Base-by-base conservation (phyloP, 345 rosid species). In the Draba incana region DNA sequence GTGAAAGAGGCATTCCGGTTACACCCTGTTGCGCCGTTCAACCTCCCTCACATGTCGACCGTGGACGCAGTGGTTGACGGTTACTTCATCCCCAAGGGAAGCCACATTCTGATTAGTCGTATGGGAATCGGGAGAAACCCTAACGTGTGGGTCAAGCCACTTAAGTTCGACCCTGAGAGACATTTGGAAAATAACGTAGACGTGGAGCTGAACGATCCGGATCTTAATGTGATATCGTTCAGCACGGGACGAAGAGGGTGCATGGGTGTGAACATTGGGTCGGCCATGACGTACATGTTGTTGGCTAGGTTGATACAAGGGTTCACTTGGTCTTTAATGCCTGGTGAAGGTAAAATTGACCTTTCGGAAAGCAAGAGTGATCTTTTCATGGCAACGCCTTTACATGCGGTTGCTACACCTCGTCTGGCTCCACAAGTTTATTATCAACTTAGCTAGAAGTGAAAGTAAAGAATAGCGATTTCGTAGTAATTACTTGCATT, bases 81-180 rank as follows among this genome's bases (percentile, higher is more conserved):
- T 10, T 84, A 82, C 72, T 79, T 81, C 53, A 86, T 86, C 56
- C 86, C 88, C 0, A 84, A 86, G 28, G 91, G 85, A 4, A 82
- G 86, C 12, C 84, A 82, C 14, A 33, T 78, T 0, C 2, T 82
- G 24, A 69, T 86, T 0, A 79, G 84, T 44, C 82, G 88, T 1
- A 13, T 45, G 3, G 87, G 76, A 6, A 66, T 84, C 2, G 88
- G 88, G 2, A 66, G 80, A 23, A 86, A 84, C 69, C 81, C 85
- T 24, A 72, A 55, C 9, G 76, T 78, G 0, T 86, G 88, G 91
- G 78, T 68, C 0, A 80, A 78, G 1, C 88, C 91, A 0, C 68
- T 62, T n/a, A 69, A 51, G 59, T 86, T 61, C 42, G 71, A 72
- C 3, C 91, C 88, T 1, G 84, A 82, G 41, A 77, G 86, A 8